These are phyloP conservation scores for Saturnispora silvae DNA, from an alignment of 805 yeast genomes.

Conservation along the genomic window DNA sequence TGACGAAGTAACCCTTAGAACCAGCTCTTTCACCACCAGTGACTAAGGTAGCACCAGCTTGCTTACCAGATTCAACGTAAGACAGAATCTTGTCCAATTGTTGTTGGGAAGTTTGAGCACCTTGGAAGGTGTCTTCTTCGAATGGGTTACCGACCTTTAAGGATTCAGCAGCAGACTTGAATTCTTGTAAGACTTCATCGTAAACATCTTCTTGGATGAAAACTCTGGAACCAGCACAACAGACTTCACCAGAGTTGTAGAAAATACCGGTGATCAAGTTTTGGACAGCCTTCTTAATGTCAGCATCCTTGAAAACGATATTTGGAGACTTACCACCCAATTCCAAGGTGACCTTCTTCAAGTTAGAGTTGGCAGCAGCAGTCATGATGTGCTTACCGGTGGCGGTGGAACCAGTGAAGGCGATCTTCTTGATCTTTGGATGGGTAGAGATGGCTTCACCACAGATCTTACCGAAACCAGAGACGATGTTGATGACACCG, in stretches of 20 bases:
- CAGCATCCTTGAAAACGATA: conserved; percentile 61
- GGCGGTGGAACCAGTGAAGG: conserved; percentile 75
- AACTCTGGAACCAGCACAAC: conserved; percentile 75
- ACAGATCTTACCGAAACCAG: conserved; percentile 65
- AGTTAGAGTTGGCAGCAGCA: conserved; percentile 54
- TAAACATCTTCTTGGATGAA: conserved; percentile 64
- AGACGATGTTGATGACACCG: conserved; percentile 64
- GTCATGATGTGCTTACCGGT: conserved; percentile 64
- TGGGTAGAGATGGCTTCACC: conserved; percentile 65
- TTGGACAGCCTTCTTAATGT: conserved; percentile 38
- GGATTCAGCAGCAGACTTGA: conserved; percentile 47
- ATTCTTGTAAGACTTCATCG: conserved; percentile 48
- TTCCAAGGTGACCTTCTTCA: conserved; percentile 68
- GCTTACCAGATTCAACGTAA: conserved; percentile 56
- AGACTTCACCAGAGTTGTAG: conserved; percentile 74
- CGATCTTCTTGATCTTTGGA: conserved; percentile 61
- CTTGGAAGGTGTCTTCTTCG: conserved; percentile 56
- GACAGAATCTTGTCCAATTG: conserved; percentile 62
- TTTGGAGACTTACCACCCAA: conserved; percentile 80
- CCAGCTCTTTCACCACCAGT: conserved; percentile 64
- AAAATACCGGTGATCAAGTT: conserved; percentile 59
- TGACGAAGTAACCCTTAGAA: conserved; percentile 57
- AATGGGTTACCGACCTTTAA: conserved; percentile 70
- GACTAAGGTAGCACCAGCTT: conserved; percentile 55
- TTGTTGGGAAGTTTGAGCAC: conserved; percentile 64